Conservation (phyloP, 352 stramenopile genomes). For the Phytopythium delawarense region DNA sequence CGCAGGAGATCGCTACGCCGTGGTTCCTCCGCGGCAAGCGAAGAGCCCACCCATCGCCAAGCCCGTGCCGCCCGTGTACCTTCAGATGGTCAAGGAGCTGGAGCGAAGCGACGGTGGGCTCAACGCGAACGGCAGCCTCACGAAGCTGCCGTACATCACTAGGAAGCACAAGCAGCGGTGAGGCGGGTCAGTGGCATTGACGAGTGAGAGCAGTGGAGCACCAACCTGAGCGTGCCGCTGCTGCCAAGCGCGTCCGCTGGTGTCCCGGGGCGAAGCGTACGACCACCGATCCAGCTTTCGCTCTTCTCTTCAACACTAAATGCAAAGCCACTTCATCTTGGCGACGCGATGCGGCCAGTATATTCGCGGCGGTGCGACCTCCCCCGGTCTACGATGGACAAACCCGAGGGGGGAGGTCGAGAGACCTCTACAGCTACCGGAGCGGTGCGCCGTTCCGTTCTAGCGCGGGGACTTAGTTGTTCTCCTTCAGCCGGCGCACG, state of each 20-base stretch:
- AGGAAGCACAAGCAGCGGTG: constrained; percentile 19
- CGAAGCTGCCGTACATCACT: constrained; percentile 44
- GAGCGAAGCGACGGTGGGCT: not conserved
- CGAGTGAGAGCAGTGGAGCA: not conserved
- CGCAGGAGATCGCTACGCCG: not conserved
- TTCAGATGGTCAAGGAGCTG: constrained; percentile 6
- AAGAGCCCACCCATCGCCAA: constrained; percentile 5
- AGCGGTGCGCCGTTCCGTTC: not conserved
- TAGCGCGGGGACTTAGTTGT: constrained; percentile 32
- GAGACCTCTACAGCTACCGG: not conserved
- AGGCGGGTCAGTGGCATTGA: not conserved
- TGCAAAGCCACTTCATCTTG: not conserved
- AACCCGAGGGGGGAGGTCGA: constrained; percentile 1
- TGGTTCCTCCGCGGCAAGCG: not conserved
- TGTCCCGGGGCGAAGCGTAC: not conserved
- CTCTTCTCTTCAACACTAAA: not conserved
- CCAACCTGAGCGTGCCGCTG: not conserved
- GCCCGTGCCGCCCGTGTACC: not conserved
- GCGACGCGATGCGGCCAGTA: not conserved
- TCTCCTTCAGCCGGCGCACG: constrained; percentile 84
- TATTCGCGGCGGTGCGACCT: constrained; percentile 3
- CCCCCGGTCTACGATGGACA: constrained; percentile 8
- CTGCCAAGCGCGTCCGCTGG: not conserved
- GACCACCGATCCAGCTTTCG: not conserved
- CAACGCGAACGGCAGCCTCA: constrained; percentile 10